Evolutionary conservation across 176 grass and related monocot species (phyloP), one percentile per base, ranked within the genome.

Genomic region (Aegilops bicornis): DNA sequence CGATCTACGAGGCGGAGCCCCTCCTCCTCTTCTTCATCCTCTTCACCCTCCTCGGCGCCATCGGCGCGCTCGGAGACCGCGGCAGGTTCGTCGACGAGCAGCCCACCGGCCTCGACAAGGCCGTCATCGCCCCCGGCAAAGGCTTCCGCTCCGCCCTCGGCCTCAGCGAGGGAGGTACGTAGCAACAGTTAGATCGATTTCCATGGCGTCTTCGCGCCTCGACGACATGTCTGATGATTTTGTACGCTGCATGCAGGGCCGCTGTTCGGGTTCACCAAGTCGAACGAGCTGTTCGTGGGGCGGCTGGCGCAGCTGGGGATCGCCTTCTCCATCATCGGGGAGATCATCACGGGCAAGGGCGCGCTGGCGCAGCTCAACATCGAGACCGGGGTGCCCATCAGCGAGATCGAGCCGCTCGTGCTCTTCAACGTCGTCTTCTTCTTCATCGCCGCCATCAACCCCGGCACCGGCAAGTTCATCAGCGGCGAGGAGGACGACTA

Each of bases 1-100:
- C 97, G 40, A 99, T 99, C 80, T 99, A 99, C 42, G 97, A 99
- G 48, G 97, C 97, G 3, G 97, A 99, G 94, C 97, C 97, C 14
- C 97, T 99, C 37, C 91, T 99, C 77, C 97, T 99, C 79, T 97
- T 99, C 97, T 99, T 99, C 94, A 99, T 99, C 87, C 92, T 99
- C 80, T 99, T 99, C 85, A 99, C 97, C 24, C 97, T 99, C 78
- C 97, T 97, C 64, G 97, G 94, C 25, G 97, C 97, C 72, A 99
- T 99, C 23, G 97, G 97, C 8, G 97, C 97, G 52, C 97, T 99
- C 70, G 97, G 97, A 5, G 97, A 99, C 71, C 94, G 97, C 3
- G 97, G 97, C 0, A 50, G 33, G 5, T 99, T 99, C 87, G 89
- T 99, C 47, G 97, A 99, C 69, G 90, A 91, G 64, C 80, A 87